These are phyloP conservation scores for Rosa multiflora DNA, from an alignment of 306 rosid genomes.

Conservation along the genomic window DNA sequence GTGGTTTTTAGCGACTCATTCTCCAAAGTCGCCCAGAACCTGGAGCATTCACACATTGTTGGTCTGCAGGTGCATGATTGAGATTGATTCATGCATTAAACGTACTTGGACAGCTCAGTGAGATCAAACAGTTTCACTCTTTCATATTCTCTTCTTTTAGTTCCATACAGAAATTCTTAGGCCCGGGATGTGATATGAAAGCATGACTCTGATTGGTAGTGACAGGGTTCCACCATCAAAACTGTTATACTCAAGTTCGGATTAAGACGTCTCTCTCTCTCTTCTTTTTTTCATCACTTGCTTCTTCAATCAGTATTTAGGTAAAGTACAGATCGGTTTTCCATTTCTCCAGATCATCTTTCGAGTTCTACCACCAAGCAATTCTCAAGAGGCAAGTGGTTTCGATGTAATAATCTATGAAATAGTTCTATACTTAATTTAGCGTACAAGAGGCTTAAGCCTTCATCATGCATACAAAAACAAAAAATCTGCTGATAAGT, in stretches of 20 bases:
- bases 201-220: background rate
- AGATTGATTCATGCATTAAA: background rate
- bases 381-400: background rate
- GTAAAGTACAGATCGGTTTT: too few relatives aligned
- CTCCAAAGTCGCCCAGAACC: background rate
- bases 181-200: background rate
- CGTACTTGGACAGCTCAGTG: background rate
- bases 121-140: background rate
- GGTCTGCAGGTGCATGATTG: background rate
- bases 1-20: background rate
- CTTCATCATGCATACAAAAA: background rate
- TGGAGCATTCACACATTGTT: background rate
- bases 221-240: background rate
- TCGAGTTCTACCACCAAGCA: background rate
- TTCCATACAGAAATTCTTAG: background rate
- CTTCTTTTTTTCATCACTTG: too few relatives aligned
- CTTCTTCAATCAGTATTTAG: too few relatives aligned
- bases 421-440: background rate
- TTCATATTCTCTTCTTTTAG: background rate
- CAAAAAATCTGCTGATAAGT: slow-evolving; percentile 1
- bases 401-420: background rate
- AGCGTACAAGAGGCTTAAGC: background rate
- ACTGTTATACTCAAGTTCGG: too few relatives aligned
- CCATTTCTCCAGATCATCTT: too few relatives aligned
- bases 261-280: background rate